Conservation (phyloP, 306 rosid species). For the Castanea mollissima region DNA sequence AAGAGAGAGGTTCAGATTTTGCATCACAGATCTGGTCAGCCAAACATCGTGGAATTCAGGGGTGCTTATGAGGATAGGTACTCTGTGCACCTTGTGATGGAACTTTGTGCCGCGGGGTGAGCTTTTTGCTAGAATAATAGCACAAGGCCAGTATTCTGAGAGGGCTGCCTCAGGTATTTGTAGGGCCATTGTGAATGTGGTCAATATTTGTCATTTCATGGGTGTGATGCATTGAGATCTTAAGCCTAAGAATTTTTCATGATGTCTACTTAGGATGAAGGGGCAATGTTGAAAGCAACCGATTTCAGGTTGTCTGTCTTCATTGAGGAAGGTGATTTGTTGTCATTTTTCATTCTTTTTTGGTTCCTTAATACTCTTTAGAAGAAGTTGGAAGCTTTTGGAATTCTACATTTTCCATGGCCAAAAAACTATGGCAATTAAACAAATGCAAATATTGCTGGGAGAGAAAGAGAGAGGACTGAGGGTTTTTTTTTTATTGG, state of each 20-base stretch:
- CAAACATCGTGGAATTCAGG: conserved; percentile 71
- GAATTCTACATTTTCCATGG: too few species aligned
- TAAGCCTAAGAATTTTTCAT: conserved; percentile 85
- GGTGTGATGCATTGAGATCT: conserved; percentile 90
- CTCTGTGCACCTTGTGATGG: conserved; percentile 85
- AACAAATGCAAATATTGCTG: too few species aligned
- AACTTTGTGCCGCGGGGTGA: conserved; percentile 85
- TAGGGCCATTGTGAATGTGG: conserved; percentile 71
- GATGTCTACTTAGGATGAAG: conserved; percentile 60
- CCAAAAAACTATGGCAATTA: too few species aligned
- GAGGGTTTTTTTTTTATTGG: too few species aligned
- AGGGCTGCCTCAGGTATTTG: conserved; percentile 70
- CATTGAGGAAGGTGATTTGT: conserved; percentile 67
- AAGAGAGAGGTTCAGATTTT: conserved; percentile 83
- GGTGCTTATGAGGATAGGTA: conserved; percentile 73
- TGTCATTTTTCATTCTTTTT: background rate
- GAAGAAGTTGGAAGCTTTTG: too few species aligned
- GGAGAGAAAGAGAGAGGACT: too few species aligned
- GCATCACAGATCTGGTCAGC: conserved; percentile 89
- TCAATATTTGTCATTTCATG: conserved; percentile 82
- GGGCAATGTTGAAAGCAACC: conserved; percentile 74
- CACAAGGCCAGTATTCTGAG: conserved; percentile 77
- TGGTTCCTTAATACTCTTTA: background rate
- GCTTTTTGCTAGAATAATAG: conserved; percentile 83
- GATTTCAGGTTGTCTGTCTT: conserved; percentile 92